These are phyloP conservation scores for Eimeria falciformis DNA, from an alignment of 169 alveolate species.

Conservation along the genomic window DNA sequence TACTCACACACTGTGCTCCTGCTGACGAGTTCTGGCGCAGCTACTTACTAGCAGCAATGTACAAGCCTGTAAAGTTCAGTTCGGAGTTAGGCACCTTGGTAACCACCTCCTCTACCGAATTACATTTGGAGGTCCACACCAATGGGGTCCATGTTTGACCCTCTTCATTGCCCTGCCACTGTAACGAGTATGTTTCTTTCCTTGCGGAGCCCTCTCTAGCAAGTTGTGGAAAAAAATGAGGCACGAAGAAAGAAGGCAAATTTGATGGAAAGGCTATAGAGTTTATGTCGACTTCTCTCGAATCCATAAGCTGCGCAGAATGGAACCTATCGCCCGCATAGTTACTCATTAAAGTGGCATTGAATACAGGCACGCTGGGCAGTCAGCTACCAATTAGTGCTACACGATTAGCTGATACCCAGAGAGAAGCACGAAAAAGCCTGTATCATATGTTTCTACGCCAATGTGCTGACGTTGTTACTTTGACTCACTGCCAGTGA, in stretches of 20 bases:
- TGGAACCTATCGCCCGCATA: no score
- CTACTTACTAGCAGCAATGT: slow-evolving; percentile 29
- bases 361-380: no score
- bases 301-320: slow-evolving; percentile 3
- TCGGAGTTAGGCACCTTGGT: not conserved
- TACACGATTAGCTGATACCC: no score
- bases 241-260: slow-evolving; percentile 22
- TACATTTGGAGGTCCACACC: slow-evolving; percentile 25
- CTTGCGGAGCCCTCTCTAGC: not conserved
- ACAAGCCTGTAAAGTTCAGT: slow-evolving; percentile 1
- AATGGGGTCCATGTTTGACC: slow-evolving; percentile 31
- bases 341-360: no score
- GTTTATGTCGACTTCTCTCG: slow-evolving; percentile 2
- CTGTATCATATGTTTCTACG: no score
- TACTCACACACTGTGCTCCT: no score
- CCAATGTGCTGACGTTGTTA: no score
- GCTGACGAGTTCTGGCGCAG: no score
- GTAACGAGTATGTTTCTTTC: slow-evolving; percentile 4
- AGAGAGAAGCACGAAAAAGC: no score
- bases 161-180: slow-evolving; percentile 49
- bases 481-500: slow-evolving; percentile 31
- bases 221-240: slow-evolving; percentile 48
- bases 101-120: not conserved
- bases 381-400: no score
- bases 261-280: not conserved